These are phyloP conservation scores for Pseudogymnoascus sp. DNA, from an alignment of 2,329 filamentous ascomycete species.

Conservation along the genomic window DNA sequence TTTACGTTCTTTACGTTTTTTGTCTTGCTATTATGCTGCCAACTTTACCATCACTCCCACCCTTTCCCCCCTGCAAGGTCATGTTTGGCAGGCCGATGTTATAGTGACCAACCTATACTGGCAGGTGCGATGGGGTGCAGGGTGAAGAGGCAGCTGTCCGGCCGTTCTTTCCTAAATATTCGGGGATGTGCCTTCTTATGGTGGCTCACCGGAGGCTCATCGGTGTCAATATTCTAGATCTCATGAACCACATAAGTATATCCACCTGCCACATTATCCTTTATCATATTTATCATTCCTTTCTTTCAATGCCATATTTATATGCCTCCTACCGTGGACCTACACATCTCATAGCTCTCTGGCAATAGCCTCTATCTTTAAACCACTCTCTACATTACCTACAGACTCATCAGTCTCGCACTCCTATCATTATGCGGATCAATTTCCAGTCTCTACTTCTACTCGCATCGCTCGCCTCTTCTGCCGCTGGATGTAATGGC, in stretches of 20 bases:
- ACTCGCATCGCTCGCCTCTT: slow-evolving; percentile 10
- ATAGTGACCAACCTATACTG: background rate
- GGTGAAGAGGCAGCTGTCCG: background rate
- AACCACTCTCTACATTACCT: background rate
- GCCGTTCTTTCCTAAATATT: background rate
- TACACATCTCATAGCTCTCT: background rate
- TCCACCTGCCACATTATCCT: background rate
- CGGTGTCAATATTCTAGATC: background rate
- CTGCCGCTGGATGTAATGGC: slow-evolving; percentile 59
- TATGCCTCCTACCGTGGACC: background rate
- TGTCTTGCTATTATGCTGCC: background rate
- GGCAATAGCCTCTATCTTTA: background rate
- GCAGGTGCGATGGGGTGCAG: background rate
- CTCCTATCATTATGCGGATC: background rate
- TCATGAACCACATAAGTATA: background rate
- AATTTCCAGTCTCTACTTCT: background rate
- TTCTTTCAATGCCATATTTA: background rate
- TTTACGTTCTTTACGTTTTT: background rate
- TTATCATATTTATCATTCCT: background rate
- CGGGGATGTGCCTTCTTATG: background rate
- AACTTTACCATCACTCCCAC: background rate
- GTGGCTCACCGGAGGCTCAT: background rate
- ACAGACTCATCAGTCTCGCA: background rate
- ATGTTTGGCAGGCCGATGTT: background rate
- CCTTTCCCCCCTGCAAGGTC: background rate